These are phyloP conservation scores for Clitocybe nebularis DNA, from an alignment of 1,284 basidiomycete species.

Conservation along the genomic window DNA sequence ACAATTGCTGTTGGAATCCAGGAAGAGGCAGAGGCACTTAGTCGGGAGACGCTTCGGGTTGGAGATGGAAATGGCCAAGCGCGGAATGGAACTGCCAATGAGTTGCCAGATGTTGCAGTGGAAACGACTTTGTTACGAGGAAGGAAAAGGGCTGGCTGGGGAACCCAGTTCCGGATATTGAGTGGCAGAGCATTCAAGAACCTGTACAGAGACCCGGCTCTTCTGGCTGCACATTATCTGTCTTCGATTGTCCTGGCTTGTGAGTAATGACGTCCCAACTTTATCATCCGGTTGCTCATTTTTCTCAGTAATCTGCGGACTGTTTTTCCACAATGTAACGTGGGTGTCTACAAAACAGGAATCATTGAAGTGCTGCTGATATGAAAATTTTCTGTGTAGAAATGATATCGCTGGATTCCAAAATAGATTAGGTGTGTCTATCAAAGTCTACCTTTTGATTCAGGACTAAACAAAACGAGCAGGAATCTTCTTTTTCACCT, in stretches of 20 bases:
- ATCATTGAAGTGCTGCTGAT: conserved; percentile 1
- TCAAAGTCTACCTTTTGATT: neutral
- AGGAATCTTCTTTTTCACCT: conserved; percentile 95
- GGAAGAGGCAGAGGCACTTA: conserved; percentile 58
- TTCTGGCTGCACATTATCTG: conserved; percentile 88
- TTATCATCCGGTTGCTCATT: conserved; percentile 4
- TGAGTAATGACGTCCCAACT: conserved; percentile 35
- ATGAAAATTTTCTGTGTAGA: conserved; percentile 33
- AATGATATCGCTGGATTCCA: conserved; percentile 95
- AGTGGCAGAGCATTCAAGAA: conserved; percentile 99
- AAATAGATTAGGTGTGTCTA: conserved; percentile 64
- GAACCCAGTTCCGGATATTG: conserved; percentile 89
- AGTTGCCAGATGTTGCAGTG: conserved; percentile 60
- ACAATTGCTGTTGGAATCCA: conserved; percentile 61
- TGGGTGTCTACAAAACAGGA: conserved; percentile 32
- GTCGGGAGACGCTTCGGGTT: conserved; percentile 26
- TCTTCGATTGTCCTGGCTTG: conserved; percentile 81
- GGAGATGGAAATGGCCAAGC: conserved; percentile 23
- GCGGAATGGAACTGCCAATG: conserved; percentile 31
- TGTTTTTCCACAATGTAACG: conserved; percentile 78
- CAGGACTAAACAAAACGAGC: conserved; percentile 18
- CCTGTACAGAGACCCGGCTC: conserved; percentile 88
- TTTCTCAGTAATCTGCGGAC: conserved; percentile 68
- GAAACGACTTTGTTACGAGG: conserved; percentile 71
- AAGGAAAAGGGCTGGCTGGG: conserved; percentile 81